phyloP scores from a whole-genome alignment of 495 filamentous ascomycete species.

The Niebla homalea region DNA sequence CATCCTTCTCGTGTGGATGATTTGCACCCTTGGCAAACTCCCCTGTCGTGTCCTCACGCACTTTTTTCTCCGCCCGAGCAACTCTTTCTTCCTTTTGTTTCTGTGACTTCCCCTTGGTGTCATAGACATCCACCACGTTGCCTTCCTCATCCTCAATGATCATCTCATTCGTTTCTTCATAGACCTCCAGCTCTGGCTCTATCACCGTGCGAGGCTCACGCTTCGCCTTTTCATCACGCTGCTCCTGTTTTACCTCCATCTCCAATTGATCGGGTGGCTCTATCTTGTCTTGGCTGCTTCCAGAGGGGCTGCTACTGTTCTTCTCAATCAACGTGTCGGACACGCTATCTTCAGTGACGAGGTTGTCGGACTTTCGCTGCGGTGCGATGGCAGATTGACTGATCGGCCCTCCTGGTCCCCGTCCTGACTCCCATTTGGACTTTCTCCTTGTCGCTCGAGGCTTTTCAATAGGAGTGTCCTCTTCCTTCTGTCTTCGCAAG shows the following conservation, averaged over 20 bases:
- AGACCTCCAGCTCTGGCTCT: slow-evolving; percentile 46
- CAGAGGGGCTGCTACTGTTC: slow-evolving; percentile 10
- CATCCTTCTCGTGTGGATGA: slow-evolving; percentile 32
- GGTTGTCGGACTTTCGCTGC: slow-evolving; percentile 31
- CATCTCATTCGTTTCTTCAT: slow-evolving; percentile 70
- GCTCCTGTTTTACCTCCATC: slow-evolving; percentile 15
- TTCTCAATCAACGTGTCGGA: slow-evolving; percentile 27
- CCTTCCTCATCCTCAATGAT: slow-evolving; percentile 81
- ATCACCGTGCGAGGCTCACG: slow-evolving; percentile 22
- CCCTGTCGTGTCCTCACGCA: slow-evolving; percentile 42
- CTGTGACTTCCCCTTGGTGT: slow-evolving; percentile 28
- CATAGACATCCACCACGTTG: slow-evolving; percentile 54
- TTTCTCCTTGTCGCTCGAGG: slow-evolving; percentile 47
- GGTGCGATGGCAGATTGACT: slow-evolving; percentile 83
- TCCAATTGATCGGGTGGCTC: slow-evolving; percentile 15
- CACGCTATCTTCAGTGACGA: slow-evolving; percentile 23
- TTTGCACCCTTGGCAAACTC: slow-evolving; percentile 27
- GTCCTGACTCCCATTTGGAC: slow-evolving; percentile 58
- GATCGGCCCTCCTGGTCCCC: slow-evolving; percentile 77
- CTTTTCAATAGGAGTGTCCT: slow-evolving; percentile 51
- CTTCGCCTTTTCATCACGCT: slow-evolving; percentile 20
- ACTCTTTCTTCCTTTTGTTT: slow-evolving; percentile 40
- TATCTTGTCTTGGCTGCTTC: slow-evolving; percentile 6
- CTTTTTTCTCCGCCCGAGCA: slow-evolving; percentile 42
- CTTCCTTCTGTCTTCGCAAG: slow-evolving; percentile 66